Conservation (phyloP, 345 rosid genomes). For the Gossypium sturtianum region DNA sequence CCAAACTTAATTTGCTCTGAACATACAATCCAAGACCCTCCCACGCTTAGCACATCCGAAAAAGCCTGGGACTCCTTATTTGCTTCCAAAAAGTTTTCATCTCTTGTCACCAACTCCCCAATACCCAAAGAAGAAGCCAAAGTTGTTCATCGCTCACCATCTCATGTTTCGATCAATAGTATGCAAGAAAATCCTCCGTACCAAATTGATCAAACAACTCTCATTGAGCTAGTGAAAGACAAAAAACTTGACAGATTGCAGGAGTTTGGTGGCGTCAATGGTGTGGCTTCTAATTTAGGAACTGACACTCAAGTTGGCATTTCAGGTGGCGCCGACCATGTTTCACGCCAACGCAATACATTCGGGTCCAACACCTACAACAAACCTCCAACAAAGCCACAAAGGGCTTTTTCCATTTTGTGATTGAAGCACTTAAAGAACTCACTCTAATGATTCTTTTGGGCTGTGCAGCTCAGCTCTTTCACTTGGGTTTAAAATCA, state of each 20-base stretch:
- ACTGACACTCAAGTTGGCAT: constrained; percentile 36
- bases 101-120: not conserved
- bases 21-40: constrained; percentile 24
- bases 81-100: constrained; percentile 31
- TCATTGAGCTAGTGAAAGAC: constrained; percentile 35
- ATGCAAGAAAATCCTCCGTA: constrained; percentile 13
- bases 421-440: constrained; percentile 50
- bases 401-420: constrained; percentile 37
- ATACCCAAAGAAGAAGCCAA: not conserved
- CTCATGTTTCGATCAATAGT: constrained; percentile 25
- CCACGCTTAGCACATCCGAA: constrained; percentile 6
- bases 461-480: constrained; percentile 52
- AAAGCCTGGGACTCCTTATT: constrained; percentile 54
- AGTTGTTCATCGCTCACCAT: not conserved
- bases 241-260: constrained; percentile 28
- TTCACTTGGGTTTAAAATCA: constrained; percentile 57
- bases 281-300: constrained; percentile 32
- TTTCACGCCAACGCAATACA: constrained; percentile 29
- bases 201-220: constrained; percentile 26
- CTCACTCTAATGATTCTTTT: constrained; percentile 47
- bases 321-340: constrained; percentile 22
- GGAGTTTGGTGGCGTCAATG: constrained; percentile 35
- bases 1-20: constrained; percentile 8
- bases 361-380: constrained; percentile 66
- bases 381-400: constrained; percentile 52